These are phyloP conservation scores for Xylaria arbuscula DNA, from an alignment of 2,329 filamentous ascomycete genomes.

Conservation along the genomic window DNA sequence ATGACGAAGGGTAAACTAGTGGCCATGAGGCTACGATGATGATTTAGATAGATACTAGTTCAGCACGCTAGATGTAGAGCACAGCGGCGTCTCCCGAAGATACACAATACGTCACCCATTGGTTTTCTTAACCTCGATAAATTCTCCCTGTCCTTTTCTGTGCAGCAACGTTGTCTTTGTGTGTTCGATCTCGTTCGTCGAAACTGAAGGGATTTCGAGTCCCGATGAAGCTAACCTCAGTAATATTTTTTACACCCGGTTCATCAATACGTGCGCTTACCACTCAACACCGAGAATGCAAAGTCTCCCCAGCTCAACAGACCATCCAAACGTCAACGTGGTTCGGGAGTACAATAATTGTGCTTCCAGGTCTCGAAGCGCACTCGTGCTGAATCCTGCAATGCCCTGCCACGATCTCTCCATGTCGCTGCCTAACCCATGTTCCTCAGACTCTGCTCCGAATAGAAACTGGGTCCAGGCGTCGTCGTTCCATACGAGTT, in stretches of 20 bases:
- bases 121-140: not conserved
- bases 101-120: slow-evolving; percentile 29
- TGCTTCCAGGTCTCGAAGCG: slow-evolving; percentile 62
- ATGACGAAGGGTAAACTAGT: slow-evolving; percentile 33
- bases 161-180: not conserved
- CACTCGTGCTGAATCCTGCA: slow-evolving; percentile 50
- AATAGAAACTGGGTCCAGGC: slow-evolving; percentile 61
- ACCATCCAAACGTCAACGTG: slow-evolving; percentile 67
- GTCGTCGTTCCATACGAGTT: slow-evolving; percentile 63
- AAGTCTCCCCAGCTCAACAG: slow-evolving; percentile 52
- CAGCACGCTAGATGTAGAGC: slow-evolving; percentile 34
- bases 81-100: slow-evolving; percentile 8
- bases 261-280: slow-evolving; percentile 42
- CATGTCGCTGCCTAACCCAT: slow-evolving; percentile 53
- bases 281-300: slow-evolving; percentile 57
- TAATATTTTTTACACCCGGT: not conserved
- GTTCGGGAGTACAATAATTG: slow-evolving; percentile 63
- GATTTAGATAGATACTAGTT: slow-evolving; percentile 42
- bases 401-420: slow-evolving; percentile 58
- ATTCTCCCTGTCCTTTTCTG: not conserved
- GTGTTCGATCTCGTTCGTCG: not conserved
- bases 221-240: not conserved
- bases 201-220: not conserved
- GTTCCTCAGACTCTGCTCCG: slow-evolving; percentile 24
- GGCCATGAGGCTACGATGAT: slow-evolving; percentile 35